Base-by-base conservation (phyloP, 306 rosid genomes). In the Senna siamea region DNA sequence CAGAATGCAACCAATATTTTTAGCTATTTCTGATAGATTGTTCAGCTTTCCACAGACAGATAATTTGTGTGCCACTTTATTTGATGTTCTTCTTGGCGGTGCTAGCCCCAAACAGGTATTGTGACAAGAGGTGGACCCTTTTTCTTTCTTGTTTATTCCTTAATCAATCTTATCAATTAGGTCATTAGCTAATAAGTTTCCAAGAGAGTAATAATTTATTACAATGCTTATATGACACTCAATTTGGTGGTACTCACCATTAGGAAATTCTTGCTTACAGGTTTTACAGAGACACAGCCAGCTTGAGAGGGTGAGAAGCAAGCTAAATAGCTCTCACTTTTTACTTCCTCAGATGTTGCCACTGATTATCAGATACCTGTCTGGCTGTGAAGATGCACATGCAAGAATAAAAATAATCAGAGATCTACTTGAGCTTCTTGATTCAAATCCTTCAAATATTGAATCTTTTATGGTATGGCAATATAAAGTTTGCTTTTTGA, bases 51-150 rank as follows among this genome's bases (percentile, higher is more conserved):
- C 91, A 51, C 95, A 77, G 83, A 87, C 98, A 22, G 98, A 94
- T 66, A 84, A 88, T 85, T 74, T 94, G 22, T 87, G 96, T 83
- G 98, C 97, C 68, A 85, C 97, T 66, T 85, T 94, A 78, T 94
- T 94, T 79, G 98, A 94, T 79, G 96, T 88, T 81, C 97, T 94
- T 85, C 98, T 94, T 54, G 98, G 98, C 52, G 98, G 98, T 81
- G 98, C 98, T 78, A 94, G 98, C 83, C 98, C 98, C 79, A 94
- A 88, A 85, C 98, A 94, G 98, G 98, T 94, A 74, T 57, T 51
- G 14, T 52, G 76, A 66, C 37, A 35, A 34, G 5, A 71, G 66
- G 19, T 60, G 38, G 63, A 74, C 12, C 65, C 37, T 56, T 58
- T 66, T 22, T 70, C n/a, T n/a, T n/a, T n/a, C n/a, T n/a, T n/a